Evolutionary conservation across 2,329 filamentous ascomycete species (phyloP).

Genomic region (Colletotrichum sp.): DNA sequence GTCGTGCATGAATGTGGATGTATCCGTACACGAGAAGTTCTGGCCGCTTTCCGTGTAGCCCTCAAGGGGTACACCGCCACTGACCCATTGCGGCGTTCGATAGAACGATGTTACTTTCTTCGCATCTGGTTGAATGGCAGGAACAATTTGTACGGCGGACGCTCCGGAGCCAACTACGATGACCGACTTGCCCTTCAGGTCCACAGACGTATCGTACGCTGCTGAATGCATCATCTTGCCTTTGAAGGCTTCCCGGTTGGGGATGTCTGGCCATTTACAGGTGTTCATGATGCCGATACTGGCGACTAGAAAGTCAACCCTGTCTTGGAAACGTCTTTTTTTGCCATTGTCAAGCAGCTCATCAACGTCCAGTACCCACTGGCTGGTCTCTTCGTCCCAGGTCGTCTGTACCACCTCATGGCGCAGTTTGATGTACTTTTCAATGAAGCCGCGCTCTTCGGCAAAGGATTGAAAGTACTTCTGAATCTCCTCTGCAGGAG

Average conservation of each 20-base stretch:
- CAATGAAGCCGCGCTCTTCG: conserved; percentile 30
- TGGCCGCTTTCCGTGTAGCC: not conserved
- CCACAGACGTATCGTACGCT: not conserved
- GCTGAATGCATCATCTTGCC: not conserved
- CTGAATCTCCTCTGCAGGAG: conserved; percentile 40
- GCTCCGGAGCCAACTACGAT: not conserved
- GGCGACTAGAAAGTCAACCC: not conserved
- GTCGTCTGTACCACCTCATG: conserved; percentile 26
- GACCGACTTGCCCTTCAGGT: not conserved
- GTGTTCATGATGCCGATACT: not conserved
- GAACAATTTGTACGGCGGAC: not conserved
- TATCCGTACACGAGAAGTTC: not conserved
- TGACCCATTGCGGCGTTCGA: not conserved
- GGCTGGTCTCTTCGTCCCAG: conserved; percentile 24
- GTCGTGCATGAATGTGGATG: too few species aligned
- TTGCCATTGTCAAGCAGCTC: not conserved
- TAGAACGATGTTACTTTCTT: not conserved
- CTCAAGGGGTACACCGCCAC: not conserved
- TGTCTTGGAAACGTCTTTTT: not conserved
- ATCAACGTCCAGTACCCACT: conserved; percentile 7
- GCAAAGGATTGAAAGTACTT: conserved; percentile 39
- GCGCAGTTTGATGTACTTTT: conserved; percentile 29
- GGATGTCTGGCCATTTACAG: not conserved
- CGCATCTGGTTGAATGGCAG: not conserved
- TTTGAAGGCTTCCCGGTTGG: not conserved